Evolutionary conservation across 1,139 yeast species (phyloP).

Genomic region (Suhomyces bolitotheri): DNA sequence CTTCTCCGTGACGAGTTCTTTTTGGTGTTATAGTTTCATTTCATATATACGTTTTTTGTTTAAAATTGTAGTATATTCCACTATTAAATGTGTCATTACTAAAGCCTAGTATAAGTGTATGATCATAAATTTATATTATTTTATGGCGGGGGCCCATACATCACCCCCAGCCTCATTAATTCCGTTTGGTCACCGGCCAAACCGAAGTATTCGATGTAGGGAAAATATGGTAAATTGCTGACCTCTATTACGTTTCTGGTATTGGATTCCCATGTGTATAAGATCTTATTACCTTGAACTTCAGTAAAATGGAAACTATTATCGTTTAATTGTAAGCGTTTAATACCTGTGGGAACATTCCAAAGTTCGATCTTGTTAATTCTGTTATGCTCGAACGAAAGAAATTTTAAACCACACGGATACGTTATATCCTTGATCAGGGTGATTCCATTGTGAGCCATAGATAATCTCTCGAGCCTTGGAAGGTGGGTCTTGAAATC

Average conservation of each 20-base stretch:
- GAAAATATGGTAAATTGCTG: conserved; percentile 15
- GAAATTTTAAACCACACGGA: conserved; percentile 6
- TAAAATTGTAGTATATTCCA: background rate
- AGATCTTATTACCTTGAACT: conserved; percentile 3
- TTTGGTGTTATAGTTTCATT: conserved; percentile 6
- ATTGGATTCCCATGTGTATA: conserved; percentile 7
- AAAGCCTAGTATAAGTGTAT: too few relatives aligned
- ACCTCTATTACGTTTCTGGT: conserved; percentile 1
- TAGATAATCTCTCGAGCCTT: conserved; percentile 5
- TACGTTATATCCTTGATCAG: conserved; percentile 9
- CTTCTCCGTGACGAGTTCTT: conserved; percentile 8
- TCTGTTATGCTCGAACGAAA: conserved; percentile 13
- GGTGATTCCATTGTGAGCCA: conserved; percentile 11
- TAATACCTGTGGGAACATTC: conserved; percentile 13
- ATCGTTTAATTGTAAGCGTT: conserved; percentile 11
- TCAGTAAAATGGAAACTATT: conserved; percentile 9
- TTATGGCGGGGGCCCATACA: conserved; percentile 2
- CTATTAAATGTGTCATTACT: background rate
- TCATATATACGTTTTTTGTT: conserved; percentile 6
- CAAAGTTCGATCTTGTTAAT: conserved; percentile 10
- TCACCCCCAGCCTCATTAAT: conserved; percentile 14
- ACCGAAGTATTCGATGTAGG: conserved; percentile 14
- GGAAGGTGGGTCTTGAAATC: conserved; percentile 8
- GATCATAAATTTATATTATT: too few relatives aligned
- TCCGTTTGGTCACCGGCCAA: conserved; percentile 16